Evolutionary conservation across 2,329 filamentous ascomycete genomes (phyloP).

Genomic region (Colletotrichum aenigma): DNA sequence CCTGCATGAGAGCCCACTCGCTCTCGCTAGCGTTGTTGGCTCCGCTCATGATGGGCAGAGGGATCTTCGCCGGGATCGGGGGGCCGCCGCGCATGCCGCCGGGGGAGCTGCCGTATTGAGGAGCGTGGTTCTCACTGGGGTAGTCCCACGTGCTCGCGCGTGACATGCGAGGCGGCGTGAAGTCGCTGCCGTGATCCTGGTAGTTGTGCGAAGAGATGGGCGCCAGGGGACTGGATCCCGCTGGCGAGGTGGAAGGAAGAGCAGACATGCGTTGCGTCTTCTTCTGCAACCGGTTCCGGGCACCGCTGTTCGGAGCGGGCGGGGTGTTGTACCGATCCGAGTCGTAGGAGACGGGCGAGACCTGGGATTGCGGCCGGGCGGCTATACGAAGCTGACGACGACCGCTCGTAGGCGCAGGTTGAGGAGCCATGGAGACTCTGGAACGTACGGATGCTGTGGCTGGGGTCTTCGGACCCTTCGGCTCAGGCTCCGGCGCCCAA

Average conservation of each 20-base stretch:
- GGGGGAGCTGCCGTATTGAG: conserved; percentile 35
- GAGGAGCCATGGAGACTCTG: conserved; percentile 53
- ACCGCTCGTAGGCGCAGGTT: conserved; percentile 54
- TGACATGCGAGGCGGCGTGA: conserved; percentile 47
- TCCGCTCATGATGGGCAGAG: conserved; percentile 55
- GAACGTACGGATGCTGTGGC: conserved; percentile 24
- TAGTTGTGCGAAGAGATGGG: conserved; percentile 57
- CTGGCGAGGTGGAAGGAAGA: conserved; percentile 38
- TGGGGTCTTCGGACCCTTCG: conserved; percentile 34
- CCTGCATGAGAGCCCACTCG: conserved; percentile 68
- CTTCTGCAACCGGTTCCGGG: conserved; percentile 69
- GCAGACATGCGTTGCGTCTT: conserved; percentile 54
- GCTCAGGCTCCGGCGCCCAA: conserved; percentile 79
- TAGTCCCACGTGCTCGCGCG: conserved; percentile 59
- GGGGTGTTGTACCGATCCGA: conserved; percentile 34
- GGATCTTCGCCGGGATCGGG: conserved; percentile 74
- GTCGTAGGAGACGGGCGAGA: conserved; percentile 34
- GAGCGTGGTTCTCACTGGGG: conserved; percentile 55
- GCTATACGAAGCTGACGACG: conserved; percentile 57
- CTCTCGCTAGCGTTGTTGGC: conserved; percentile 43
- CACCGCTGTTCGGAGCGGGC: conserved; percentile 36
- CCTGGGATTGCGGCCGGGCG: conserved; percentile 53
- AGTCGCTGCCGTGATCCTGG: conserved; percentile 44
- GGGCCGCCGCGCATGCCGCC: conserved; percentile 42
- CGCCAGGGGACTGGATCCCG: conserved; percentile 53